phyloP scores from a whole-genome alignment of 2,329 filamentous ascomycete species.

The Beauveria scarabaeidicola region DNA sequence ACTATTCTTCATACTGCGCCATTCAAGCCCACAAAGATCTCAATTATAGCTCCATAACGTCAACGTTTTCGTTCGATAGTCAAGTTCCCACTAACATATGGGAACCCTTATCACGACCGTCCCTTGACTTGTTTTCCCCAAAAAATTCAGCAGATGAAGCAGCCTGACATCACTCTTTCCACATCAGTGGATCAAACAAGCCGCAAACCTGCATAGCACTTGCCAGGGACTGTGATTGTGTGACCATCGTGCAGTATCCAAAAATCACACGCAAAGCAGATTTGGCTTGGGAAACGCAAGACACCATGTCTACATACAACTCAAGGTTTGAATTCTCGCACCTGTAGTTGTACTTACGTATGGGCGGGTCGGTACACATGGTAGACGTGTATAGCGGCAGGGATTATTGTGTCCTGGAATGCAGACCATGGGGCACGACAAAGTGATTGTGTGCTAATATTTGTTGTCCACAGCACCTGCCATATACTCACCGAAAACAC shows the following conservation, averaged over 20 bases:
- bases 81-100: background rate
- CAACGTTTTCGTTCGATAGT: background rate
- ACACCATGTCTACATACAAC: background rate
- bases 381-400: background rate
- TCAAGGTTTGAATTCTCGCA: background rate
- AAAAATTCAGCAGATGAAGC: background rate
- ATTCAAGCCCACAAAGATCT: background rate
- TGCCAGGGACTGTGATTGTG: background rate
- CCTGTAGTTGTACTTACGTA: no score
- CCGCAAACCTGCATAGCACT: background rate
- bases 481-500: conserved; percentile 7
- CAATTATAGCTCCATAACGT: background rate
- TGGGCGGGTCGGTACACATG: background rate
- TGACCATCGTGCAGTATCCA: background rate
- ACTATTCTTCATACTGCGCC: background rate
- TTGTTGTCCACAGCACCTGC: background rate
- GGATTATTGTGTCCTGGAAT: conserved; percentile 1
- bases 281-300: background rate
- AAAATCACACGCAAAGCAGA: background rate
- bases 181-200: background rate
- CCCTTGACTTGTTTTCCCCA: no score
- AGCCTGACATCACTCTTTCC: background rate
- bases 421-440: background rate
- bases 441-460: background rate
- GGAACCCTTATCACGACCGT: background rate